Base-by-base conservation (phyloP, 352 stramenopile genomes). In the Phytophthora idaei region DNA sequence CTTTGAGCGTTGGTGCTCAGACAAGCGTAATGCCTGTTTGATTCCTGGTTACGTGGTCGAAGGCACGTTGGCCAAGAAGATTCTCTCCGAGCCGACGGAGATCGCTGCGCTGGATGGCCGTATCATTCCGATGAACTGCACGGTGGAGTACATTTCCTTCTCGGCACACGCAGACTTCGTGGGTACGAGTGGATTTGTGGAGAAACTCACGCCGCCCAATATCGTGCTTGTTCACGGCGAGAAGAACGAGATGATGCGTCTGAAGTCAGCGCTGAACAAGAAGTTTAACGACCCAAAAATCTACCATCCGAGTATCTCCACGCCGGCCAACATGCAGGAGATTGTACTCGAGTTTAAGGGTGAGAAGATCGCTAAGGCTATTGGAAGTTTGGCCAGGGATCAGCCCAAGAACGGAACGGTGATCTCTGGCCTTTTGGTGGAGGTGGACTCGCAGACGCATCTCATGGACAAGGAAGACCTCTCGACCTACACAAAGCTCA, bases 21-120 rank as follows among this genome's bases (percentile, higher is more conserved):
- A 99, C 77, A 98, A 98, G 32, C 97, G 97, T 53, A 99, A 99
- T 74, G 97, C 96, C 11, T 98, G 99, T 48, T 87, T 99, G 48
- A 99, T 99, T 74, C 97, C 98, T 27, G 98, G 98, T 37, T 99
- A 99, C 74, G 96, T 98, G 28, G 97, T 99, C 0, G 97, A 99
- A 74, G 97, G 98, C 48, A 99, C 97, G 4, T 74, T 99, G 7
- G 97, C 97, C 2, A 99, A 99, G 69, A 98, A 99, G 71, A 97
- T 99, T 63, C 80, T 98, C 56, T 96, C 85, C 0, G 91, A 98
- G 61, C 96, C 96, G 8, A 98, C 97, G 27, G 96, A 99, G 72
- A 98, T 99, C 57, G 90, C 96, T 0, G 96, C 93, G 1, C 77
- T 98, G 52, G 95, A 99, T 69, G 96, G 95, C 21, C 82, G 95